Percentiles rank a stretch among this genome's conserved stretches.
Evolutionary conservation across 768 basidiomycete genomes (phyloP).

Genomic region (Pleurotus djamor): DNA sequence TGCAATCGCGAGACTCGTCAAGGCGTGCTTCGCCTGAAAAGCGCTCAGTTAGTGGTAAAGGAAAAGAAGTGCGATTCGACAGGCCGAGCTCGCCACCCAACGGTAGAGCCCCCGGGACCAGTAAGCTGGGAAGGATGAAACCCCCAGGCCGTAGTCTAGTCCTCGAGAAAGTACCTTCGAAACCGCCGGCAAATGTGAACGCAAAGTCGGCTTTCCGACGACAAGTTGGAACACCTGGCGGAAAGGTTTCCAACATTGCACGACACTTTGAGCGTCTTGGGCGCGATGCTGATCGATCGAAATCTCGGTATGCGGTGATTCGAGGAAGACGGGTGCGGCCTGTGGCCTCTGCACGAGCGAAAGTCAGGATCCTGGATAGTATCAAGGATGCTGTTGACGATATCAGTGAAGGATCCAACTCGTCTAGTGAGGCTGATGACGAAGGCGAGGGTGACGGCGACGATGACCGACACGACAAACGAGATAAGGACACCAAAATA

Average conservation of each 20-base stretch:
- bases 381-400: constrained; percentile 92
- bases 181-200: constrained; percentile 37
- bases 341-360: constrained; percentile 84
- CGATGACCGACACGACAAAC: constrained; percentile 29
- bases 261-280: constrained; percentile 88
- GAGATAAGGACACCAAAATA: background rate
- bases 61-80: constrained; percentile 34
- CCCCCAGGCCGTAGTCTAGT: constrained; percentile 20
- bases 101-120: constrained; percentile 28
- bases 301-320: constrained; percentile 81
- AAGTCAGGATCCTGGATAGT: constrained; percentile 85
- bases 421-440: constrained; percentile 56
- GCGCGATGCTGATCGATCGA: constrained; percentile 71
- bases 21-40: constrained; percentile 77
- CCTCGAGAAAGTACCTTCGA: constrained; percentile 39
- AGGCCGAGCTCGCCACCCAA: constrained; percentile 45
- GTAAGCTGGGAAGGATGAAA: constrained; percentile 28
- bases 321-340: constrained; percentile 87
- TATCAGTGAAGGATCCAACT: constrained; percentile 71
- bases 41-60: constrained; percentile 34
- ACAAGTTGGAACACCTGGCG: constrained; percentile 43
- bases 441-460: constrained; percentile 51
- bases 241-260: constrained; percentile 84
- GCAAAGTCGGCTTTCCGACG: constrained; percentile 57
- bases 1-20: constrained; percentile 52